These are phyloP conservation scores for Alectoria sarmentosa DNA, from an alignment of 495 filamentous ascomycete species.

Conservation along the genomic window DNA sequence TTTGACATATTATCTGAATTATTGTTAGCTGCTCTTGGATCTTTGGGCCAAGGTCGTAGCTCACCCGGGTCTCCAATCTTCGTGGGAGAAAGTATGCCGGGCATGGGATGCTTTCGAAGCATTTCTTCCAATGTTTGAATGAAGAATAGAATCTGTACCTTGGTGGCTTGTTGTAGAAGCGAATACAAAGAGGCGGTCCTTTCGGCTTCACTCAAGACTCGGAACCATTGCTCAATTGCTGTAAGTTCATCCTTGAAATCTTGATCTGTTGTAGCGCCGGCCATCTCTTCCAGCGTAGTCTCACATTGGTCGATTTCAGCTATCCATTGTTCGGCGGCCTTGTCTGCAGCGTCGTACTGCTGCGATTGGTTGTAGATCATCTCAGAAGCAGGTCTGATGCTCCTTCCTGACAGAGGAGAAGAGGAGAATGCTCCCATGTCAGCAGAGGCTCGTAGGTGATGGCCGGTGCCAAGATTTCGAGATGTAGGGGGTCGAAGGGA, in stretches of 20 bases:
- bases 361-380: conserved; percentile 74
- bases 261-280: conserved; percentile 92
- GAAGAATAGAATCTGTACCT: conserved; percentile 98
- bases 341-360: conserved; percentile 77
- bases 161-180: conserved; percentile 92
- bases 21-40: not conserved
- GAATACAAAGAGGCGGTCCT: conserved; percentile 93
- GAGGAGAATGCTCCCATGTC: conserved; percentile 87
- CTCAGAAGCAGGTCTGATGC: conserved; percentile 88
- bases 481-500: conserved; percentile 89
- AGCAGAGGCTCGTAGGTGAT: conserved; percentile 88
- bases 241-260: conserved; percentile 99
- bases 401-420: conserved; percentile 65
- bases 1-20: conserved; percentile 91
- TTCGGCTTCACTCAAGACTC: conserved; percentile 93
- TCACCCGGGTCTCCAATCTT: conserved; percentile 92
- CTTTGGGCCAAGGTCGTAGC: conserved; percentile 18
- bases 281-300: conserved; percentile 97
- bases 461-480: conserved; percentile 68
- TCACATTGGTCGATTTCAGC: conserved; percentile 98
- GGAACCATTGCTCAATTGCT: conserved; percentile 99
- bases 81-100: conserved; percentile 87
- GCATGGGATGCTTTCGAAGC: conserved; percentile 97
- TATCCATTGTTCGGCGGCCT: conserved; percentile 96
- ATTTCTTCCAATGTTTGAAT: conserved; percentile 98